Base-by-base conservation (phyloP, 2,329 filamentous ascomycete species). In the Leptographium galeiforme region DNA sequence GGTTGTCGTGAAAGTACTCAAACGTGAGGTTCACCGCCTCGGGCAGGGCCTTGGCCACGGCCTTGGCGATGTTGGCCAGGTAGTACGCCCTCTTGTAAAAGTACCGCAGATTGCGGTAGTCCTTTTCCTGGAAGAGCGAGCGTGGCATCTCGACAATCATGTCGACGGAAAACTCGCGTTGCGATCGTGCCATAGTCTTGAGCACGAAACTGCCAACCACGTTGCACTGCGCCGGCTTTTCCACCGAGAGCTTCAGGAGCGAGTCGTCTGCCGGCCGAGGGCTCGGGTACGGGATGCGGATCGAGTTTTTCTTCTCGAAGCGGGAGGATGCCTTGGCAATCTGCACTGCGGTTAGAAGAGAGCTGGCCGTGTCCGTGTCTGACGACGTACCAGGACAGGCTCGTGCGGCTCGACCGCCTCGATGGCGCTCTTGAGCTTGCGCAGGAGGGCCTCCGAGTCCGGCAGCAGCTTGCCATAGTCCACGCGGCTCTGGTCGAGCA, bases 31-130 rank as follows among this genome's bases (percentile, higher is more conserved):
- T 72, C 59, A 85, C 74, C 1, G 71, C 69, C 16, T 76, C 66
- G 5, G 70, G 67, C 4, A 76, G 69, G 40, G 77, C 72, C 18
- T 58, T 81, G 80, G 46, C 11, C 51, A 97, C 71, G 6, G 78
- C 81, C 34, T 80, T 81, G 14, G 89, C 82, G 53, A 97, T 72
- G 58, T 86, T 88, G 38, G 90, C 88, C 50, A 97, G 72, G 64
- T 94, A 97, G 68, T 91, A 97, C 13, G 93, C 87, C 58, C 90
- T 77, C 63, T 95, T 94, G 70, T 96, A 90, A 64, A 96, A 95
- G 70, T 95, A 97, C 57, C 93, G 81, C 72, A 93, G 78, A 66
- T 95, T 89, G 50, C 90, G 76, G 65, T 91, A 96, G 68, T 98
- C 93, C 69, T 97, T 97, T 46, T 94, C 87, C 63, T 95, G 89